These are phyloP conservation scores for Tephrocybe sp. DNA, from an alignment of 768 basidiomycete species.

Conservation along the genomic window DNA sequence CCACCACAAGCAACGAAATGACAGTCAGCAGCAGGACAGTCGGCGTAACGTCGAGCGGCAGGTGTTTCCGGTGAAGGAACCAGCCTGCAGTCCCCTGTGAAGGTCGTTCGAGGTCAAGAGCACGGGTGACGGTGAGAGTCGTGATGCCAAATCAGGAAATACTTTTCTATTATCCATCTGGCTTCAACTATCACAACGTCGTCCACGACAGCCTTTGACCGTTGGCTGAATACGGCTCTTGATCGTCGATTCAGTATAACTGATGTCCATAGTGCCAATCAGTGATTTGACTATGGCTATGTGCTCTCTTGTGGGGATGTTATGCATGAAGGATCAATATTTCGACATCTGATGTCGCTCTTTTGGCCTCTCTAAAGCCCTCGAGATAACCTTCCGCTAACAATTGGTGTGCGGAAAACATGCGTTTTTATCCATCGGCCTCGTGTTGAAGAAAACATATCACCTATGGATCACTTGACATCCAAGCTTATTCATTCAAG, in stretches of 20 bases:
- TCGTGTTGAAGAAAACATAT: too few relatives aligned
- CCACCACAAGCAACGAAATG: not conserved
- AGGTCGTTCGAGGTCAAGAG: not conserved
- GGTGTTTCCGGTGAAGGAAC: constrained; percentile 5
- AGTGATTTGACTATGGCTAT: not conserved
- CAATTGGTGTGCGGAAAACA: too few relatives aligned
- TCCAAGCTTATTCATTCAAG: too few relatives aligned
- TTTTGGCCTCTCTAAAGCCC: too few relatives aligned
- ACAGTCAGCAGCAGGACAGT: not conserved
- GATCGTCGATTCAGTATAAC: not conserved
- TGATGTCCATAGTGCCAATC: not conserved
- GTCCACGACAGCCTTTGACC: not conserved
- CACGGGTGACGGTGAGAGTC: constrained; percentile 3
- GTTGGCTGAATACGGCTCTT: not conserved
- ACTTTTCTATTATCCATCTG: not conserved
- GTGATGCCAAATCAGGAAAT: constrained; percentile 13
- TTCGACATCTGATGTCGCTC: too few relatives aligned
- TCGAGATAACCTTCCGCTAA: too few relatives aligned
- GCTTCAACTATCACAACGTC: not conserved
- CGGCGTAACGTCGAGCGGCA: not conserved
- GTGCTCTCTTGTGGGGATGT: not conserved
- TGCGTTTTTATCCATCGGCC: too few relatives aligned
- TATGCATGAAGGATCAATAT: too few relatives aligned
- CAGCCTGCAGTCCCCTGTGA: not conserved
- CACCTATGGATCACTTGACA: too few relatives aligned